Evolutionary conservation across 208 protist genomes (phyloP).

Genomic region (Leishmania arabica): DNA sequence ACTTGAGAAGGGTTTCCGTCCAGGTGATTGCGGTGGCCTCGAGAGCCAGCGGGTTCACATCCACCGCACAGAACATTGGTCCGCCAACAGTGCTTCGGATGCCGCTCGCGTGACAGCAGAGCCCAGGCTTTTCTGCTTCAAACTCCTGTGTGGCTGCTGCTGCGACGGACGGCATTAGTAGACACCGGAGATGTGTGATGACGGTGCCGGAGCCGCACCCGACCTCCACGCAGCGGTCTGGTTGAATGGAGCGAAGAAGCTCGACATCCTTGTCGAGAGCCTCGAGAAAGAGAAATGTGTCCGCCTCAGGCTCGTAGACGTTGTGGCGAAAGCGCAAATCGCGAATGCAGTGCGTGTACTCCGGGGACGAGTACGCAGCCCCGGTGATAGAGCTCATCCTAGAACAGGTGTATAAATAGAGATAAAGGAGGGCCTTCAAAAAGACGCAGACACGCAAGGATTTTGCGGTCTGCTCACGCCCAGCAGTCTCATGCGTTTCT

Average conservation of each 20-base stretch:
- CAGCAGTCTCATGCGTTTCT: background rate
- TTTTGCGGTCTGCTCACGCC: background rate
- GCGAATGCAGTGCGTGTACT: slow-evolving; percentile 86
- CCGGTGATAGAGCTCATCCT: background rate
- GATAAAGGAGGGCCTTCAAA: background rate
- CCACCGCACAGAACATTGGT: slow-evolving; percentile 56
- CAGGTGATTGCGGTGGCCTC: slow-evolving; percentile 80
- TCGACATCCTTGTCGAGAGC: slow-evolving; percentile 63
- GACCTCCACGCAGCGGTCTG: slow-evolving; percentile 73
- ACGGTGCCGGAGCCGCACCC: slow-evolving; percentile 86
- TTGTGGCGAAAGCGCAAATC: slow-evolving; percentile 63
- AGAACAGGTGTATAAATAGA: background rate
- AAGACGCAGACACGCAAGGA: background rate
- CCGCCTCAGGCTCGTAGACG: slow-evolving; percentile 91
- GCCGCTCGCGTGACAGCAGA: background rate
- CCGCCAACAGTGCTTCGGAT: slow-evolving; percentile 5
- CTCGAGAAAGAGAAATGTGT: slow-evolving; percentile 88
- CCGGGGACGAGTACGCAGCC: slow-evolving; percentile 55
- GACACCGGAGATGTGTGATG: slow-evolving; percentile 69
- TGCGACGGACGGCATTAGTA: slow-evolving; percentile 23
- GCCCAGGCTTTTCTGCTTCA: background rate
- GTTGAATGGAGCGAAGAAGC: slow-evolving; percentile 36
- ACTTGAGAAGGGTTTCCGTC: slow-evolving; percentile 44
- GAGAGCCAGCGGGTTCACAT: slow-evolving; percentile 85
- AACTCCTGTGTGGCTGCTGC: background rate